Evolutionary conservation across 495 filamentous ascomycete genomes (phyloP).

Genomic region (Aspergillus biplanus): DNA sequence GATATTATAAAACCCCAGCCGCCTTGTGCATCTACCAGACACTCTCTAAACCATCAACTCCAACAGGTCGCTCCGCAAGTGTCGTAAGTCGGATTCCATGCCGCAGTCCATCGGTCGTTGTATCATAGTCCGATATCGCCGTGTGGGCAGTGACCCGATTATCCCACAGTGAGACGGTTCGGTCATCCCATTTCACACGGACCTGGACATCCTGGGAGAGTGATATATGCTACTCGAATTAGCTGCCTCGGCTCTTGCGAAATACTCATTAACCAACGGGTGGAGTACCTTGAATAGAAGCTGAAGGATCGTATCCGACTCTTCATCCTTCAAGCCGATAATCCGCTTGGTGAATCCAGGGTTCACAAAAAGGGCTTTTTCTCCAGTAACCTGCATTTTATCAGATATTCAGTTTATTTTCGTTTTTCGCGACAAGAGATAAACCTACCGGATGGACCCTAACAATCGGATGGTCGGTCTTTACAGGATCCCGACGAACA

Average conservation of each 20-base stretch:
- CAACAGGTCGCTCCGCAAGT: slow-evolving; percentile 46
- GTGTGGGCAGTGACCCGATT: slow-evolving; percentile 49
- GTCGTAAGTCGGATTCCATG: slow-evolving; percentile 55
- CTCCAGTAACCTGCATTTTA: slow-evolving; percentile 1
- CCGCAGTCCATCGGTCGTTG: slow-evolving; percentile 43
- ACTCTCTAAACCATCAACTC: slow-evolving; percentile 43
- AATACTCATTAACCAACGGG: not conserved
- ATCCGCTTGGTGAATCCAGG: slow-evolving; percentile 18
- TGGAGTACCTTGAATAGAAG: slow-evolving; percentile 10
- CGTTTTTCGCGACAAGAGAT: not conserved
- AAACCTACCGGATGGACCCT: slow-evolving; percentile 33
- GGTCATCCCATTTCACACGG: slow-evolving; percentile 46
- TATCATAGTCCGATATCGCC: slow-evolving; percentile 57
- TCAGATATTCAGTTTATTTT: not conserved
- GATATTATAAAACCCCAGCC: too few relatives aligned
- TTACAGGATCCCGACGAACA: slow-evolving; percentile 69
- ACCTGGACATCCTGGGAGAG: slow-evolving; percentile 50
- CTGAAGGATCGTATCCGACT: slow-evolving; percentile 14
- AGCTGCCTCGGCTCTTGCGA: not conserved
- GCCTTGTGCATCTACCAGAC: not conserved
- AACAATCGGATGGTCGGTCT: slow-evolving; percentile 70
- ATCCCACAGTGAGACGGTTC: slow-evolving; percentile 53
- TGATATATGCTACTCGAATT: slow-evolving; percentile 38
- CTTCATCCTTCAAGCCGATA: slow-evolving; percentile 15
- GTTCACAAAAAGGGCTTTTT: slow-evolving; percentile 16